Evolutionary conservation across 805 yeast genomes (phyloP), one percentile per base, ranked within the genome.

Genomic region (Candida vartiovaarae): DNA sequence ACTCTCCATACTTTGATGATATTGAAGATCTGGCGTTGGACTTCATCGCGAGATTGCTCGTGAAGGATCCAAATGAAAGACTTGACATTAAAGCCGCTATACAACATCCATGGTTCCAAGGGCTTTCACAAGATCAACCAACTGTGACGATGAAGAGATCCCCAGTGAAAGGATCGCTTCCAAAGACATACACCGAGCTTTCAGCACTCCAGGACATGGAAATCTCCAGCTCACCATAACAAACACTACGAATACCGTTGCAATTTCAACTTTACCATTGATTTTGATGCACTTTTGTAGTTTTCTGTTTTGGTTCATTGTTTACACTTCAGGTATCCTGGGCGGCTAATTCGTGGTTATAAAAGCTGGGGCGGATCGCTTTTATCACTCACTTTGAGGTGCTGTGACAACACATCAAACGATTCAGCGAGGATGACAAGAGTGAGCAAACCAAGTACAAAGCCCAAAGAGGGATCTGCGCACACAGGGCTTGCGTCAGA

Each of bases 61-160:
- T 80, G 10, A 76, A 78, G 20, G 84, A 86, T 51, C 79, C 86
- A 30, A 74, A 70, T 10, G 74, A 76, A 45, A 70, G 99, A 47
- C 89, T 88, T 30, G 76, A 83, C 45, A 96, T 97, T 1, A 71
- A 86, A 43, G 89, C 88, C 54, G 82, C 91, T 74, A 72, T 91
- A 39, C 71, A 66, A 30, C 99, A 93, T 66, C 95, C 95, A 1
- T 91, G 98, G 98, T 74, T 88, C 47, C 35, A 36, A 32, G 37
- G n/a, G 15, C 33, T 33, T 30, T 9, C 35, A 10, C 32, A 34
- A 27, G 30, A 33, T 3, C 23, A 27, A 8, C 28, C 32, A 4
- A 10, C 25, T 23, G 46, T 41, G 24, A 20, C 55, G 33, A 47
- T 57, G 32, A 52, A 63, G 34, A 52, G 64, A 38, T 59, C 64